Evolutionary conservation across 2,329 filamentous ascomycete genomes (phyloP), one percentile per base, ranked within the genome.

Genomic region (Aspergillus puulaauensis): DNA sequence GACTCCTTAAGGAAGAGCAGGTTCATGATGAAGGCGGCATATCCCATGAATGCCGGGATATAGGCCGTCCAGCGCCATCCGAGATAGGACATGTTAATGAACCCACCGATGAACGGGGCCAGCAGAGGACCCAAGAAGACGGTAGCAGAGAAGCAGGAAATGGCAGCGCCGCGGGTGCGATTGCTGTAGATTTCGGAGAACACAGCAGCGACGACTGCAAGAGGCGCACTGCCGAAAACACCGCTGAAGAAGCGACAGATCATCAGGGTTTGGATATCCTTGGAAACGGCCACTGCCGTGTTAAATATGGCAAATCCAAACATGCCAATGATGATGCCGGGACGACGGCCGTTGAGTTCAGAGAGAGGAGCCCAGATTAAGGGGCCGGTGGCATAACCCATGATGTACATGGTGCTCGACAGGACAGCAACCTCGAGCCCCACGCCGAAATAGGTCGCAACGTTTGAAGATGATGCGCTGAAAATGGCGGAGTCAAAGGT

Each of bases 401-500:
- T 72, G 1, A 82, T 69, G 39, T 80, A 77, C 12, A 82, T 65
- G 1, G 75, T 74, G 2, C 78, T 76, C 8, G 79, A 78, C 8
- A 81, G 68, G 0, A 70, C 73, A 1, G 74, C 65, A 1, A 79
- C 73, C 61, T 79, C 72, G 2, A 57, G 63, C 3, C 73, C 70
- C 3, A 80, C 75, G n/a, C 74, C 57, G 62, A 81, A 82, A 15
- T 79, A 69, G 3, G 54, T 46, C 9, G 84, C 80, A 5, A 90
- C 79, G 19, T 76, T 66, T 12, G 60, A 58, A 1, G 85, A 89
- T 5, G 86, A 86, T 27, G 84, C 76, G 3, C 86, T 89, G 75
- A 90, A 90, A 67, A 90, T 85, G 72, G 83, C 86, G 2, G 68
- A 71, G 1, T 77, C 77, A 60, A 85, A 85, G 4, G 83, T 80